These are phyloP conservation scores for Sporothrix dimorphospora DNA, from an alignment of 2,329 filamentous ascomycete species.

Conservation along the genomic window DNA sequence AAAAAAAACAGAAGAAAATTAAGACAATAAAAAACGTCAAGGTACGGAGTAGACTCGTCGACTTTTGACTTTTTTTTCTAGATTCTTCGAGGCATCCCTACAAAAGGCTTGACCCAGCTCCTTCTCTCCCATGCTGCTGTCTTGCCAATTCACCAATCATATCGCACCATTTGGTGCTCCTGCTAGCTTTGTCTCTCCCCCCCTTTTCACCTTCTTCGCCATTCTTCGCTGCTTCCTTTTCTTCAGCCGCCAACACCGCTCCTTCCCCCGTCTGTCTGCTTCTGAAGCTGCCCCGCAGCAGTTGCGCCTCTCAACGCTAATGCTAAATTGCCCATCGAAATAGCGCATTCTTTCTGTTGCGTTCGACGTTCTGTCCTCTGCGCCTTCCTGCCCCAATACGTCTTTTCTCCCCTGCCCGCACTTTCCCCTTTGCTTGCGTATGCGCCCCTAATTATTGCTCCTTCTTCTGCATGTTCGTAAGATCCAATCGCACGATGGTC, in stretches of 20 bases:
- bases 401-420: not conserved
- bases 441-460: not conserved
- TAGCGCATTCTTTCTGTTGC: not conserved
- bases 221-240: conserved; percentile 5
- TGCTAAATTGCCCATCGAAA: conserved; percentile 3
- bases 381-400: conserved; percentile 9
- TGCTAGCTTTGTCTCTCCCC: not conserved
- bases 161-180: not conserved
- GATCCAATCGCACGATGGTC: not conserved
- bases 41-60: too few relatives aligned
- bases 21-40: not conserved
- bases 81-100: too few relatives aligned
- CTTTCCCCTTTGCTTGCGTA: not conserved
- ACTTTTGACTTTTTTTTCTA: too few relatives aligned
- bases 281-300: conserved; percentile 21
- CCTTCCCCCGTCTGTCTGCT: conserved; percentile 10
- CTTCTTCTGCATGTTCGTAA: not conserved
- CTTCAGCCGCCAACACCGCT: conserved; percentile 11
- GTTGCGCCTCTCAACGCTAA: conserved; percentile 3
- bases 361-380: conserved; percentile 4
- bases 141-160: not conserved
- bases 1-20: not conserved
- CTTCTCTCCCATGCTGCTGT: not conserved
- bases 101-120: not conserved
- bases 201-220: not conserved